These are phyloP conservation scores for Eugenia klotzschiana DNA, from an alignment of 441 rosid genomes.

Conservation along the genomic window DNA sequence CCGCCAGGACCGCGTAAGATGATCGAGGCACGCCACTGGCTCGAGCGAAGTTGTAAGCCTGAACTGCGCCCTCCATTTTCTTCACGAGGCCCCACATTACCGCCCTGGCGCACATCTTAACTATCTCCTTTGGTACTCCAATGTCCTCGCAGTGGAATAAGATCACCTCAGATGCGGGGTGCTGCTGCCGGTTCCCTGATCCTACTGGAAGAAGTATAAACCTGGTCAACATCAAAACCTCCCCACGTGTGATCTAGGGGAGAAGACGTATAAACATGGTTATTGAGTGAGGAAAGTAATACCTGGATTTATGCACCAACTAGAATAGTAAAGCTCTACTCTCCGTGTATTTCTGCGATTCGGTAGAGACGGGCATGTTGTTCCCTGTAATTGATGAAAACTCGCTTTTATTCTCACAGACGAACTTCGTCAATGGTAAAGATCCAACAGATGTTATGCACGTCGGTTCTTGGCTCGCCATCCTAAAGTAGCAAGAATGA, in stretches of 20 bases:
- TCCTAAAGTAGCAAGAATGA: neutral
- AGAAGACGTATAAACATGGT: neutral
- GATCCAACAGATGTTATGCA: neutral
- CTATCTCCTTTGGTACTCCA: conserved; percentile 3
- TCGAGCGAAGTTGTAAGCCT: neutral
- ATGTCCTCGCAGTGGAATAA: conserved; percentile 8
- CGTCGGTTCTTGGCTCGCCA: neutral
- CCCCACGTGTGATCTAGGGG: neutral
- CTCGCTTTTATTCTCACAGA: neutral
- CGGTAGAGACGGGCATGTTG: neutral
- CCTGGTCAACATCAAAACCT: neutral
- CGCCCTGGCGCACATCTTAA: conserved; percentile 6
- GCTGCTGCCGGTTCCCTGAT: neutral
- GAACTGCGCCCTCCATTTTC: conserved; percentile 1
- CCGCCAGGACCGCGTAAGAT: neutral
- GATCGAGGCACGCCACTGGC: neutral
- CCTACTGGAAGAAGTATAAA: neutral
- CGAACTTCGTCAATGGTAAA: neutral
- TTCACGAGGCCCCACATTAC: conserved; percentile 6
- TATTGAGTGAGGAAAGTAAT: neutral
- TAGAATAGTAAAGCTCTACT: conserved; percentile 5
- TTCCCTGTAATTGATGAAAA: neutral
- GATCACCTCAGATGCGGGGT: conserved; percentile 5
- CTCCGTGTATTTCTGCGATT: neutral
- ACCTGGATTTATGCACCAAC: conserved; percentile 6